Conservation (phyloP, 2,329 filamentous ascomycete species). For the Cladosporium sp. region DNA sequence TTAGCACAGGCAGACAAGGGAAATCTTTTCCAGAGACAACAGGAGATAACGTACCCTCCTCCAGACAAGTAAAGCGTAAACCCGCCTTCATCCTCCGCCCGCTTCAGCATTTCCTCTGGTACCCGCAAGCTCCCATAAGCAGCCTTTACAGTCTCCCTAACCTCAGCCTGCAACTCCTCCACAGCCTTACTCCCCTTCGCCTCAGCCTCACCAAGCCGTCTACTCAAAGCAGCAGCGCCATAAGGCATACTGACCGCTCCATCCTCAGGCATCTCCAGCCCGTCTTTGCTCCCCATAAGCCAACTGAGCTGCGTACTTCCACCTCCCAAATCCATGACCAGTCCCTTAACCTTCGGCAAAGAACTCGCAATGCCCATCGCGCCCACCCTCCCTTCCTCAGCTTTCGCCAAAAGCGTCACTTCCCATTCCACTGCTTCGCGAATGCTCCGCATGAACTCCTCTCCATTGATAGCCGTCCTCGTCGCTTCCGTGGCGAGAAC, state of each 20-base stretch:
- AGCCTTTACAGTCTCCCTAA: conserved; percentile 55
- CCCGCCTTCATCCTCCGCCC: conserved; percentile 49
- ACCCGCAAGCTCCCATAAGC: conserved; percentile 51
- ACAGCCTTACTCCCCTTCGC: conserved; percentile 39
- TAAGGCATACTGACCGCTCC: conserved; percentile 69
- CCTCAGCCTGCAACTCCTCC: conserved; percentile 48
- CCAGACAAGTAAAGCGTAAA: conserved; percentile 83
- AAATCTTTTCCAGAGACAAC: not conserved
- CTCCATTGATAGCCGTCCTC: conserved; percentile 74
- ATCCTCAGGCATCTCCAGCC: conserved; percentile 53
- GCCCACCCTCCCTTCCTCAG: conserved; percentile 80
- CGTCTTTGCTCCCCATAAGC: conserved; percentile 54
- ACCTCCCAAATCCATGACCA: conserved; percentile 87
- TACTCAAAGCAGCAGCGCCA: conserved; percentile 67
- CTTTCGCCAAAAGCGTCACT: conserved; percentile 73
- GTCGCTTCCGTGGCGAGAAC: conserved; percentile 90
- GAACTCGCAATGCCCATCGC: conserved; percentile 80
- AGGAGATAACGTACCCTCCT: conserved; percentile 58
- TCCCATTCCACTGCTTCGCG: conserved; percentile 63
- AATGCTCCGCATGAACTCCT: conserved; percentile 68
- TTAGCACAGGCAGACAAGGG: not conserved
- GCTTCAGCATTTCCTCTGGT: conserved; percentile 54
- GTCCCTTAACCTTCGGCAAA: conserved; percentile 67
- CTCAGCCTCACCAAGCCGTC: conserved; percentile 53
- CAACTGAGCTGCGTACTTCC: conserved; percentile 71